Evolutionary conservation across 106 monocot species (phyloP).

Genomic region (Chionographis japonica): DNA sequence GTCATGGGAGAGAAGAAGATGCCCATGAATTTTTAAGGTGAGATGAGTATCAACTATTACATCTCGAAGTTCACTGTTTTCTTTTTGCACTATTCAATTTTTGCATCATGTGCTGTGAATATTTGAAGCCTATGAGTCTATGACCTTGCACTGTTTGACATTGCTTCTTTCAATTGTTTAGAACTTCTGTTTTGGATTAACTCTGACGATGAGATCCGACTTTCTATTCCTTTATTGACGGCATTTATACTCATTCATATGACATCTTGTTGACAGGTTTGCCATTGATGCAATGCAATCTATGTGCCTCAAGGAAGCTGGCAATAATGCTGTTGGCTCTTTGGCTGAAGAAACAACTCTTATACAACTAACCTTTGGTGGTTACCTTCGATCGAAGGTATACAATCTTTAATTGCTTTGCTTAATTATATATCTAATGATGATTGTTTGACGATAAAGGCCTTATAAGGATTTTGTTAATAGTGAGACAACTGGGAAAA

Average conservation of each 20-base stretch:
- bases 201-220: no score
- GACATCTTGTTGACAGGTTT: conserved; percentile 35
- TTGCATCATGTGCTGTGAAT: no score
- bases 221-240: no score
- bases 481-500: no score
- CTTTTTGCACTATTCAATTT: no score
- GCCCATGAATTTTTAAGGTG: conserved; percentile 89
- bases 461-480: neutral
- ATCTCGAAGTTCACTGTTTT: no score
- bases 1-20: conserved; percentile 78
- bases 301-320: conserved; percentile 55
- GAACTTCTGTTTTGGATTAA: no score
- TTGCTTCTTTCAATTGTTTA: no score
- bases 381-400: conserved; percentile 87
- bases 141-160: no score
- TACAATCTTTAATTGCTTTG: neutral
- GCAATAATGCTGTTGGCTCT: conserved; percentile 8
- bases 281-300: conserved; percentile 88
- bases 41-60: no score
- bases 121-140: no score
- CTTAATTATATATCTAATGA: neutral
- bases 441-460: neutral
- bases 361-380: conserved; percentile 85
- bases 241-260: no score
- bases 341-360: conserved; percentile 61